A percentile compares a stretch with the other conserved stretches of the same genome.
Evolutionary conservation across 768 basidiomycete species (phyloP).

Genomic region (Lentinus tigrinus): DNA sequence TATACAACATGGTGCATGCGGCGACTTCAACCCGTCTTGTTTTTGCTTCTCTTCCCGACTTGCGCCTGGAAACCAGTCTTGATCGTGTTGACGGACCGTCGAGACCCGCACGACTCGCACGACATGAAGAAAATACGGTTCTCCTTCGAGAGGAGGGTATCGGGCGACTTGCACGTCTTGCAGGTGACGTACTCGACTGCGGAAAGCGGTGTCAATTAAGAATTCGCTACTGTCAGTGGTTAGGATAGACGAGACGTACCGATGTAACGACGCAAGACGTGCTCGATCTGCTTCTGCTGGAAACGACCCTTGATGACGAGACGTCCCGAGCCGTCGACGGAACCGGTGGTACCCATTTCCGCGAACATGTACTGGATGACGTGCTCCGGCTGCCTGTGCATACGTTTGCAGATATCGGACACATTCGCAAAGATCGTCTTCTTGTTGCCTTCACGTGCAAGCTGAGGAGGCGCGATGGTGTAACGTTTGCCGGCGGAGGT

Average conservation of each 20-base stretch:
- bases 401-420: slow-evolving; percentile 95
- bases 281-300: slow-evolving; percentile 98
- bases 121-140: slow-evolving; percentile 99
- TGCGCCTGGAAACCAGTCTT: slow-evolving; percentile 99
- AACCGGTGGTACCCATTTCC: slow-evolving; percentile 97
- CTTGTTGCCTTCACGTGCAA: slow-evolving; percentile 95
- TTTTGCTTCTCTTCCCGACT: slow-evolving; percentile 84
- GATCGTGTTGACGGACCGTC: slow-evolving; percentile 92
- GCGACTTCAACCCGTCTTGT: slow-evolving; percentile 57
- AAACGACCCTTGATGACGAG: slow-evolving; percentile 97
- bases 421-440: slow-evolving; percentile 97
- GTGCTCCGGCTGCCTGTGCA: slow-evolving; percentile 97
- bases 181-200: slow-evolving; percentile 98
- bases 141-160: slow-evolving; percentile 95
- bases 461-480: slow-evolving; percentile 94
- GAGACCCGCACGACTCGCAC: slow-evolving; percentile 86
- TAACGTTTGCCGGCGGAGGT: slow-evolving; percentile 88
- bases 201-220: background rate
- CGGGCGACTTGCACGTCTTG: slow-evolving; percentile 99
- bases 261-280: slow-evolving; percentile 93
- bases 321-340: slow-evolving; percentile 87
- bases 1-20: background rate
- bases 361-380: slow-evolving; percentile 96
- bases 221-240: no score
- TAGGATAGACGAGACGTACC: slow-evolving; percentile 50